Conservation (phyloP, 2,329 filamentous ascomycete species). For the Ophiostoma tasmaniense region DNA sequence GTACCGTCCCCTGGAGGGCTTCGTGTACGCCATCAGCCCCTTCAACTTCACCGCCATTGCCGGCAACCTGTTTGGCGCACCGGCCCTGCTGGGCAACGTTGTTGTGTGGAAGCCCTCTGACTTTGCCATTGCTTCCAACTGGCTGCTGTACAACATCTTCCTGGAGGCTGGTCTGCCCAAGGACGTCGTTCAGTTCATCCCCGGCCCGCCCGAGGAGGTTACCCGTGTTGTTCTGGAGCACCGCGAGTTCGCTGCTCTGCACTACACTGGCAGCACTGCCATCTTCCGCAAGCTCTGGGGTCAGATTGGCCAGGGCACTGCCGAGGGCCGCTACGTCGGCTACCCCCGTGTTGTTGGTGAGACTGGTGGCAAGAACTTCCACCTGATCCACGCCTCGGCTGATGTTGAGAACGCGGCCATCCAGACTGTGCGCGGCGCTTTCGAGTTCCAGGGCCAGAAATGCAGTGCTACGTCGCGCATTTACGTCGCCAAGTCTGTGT, state of each 20-base stretch:
- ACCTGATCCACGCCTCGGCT: slow-evolving; percentile 39
- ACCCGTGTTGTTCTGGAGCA: slow-evolving; percentile 70
- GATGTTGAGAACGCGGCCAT: slow-evolving; percentile 38
- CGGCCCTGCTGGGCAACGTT: slow-evolving; percentile 86
- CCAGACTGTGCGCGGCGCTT: slow-evolving; percentile 40
- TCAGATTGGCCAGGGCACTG: slow-evolving; percentile 72
- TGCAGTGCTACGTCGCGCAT: slow-evolving; percentile 43
- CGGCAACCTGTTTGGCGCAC: slow-evolving; percentile 74
- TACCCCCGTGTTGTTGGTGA: slow-evolving; percentile 52
- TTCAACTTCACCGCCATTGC: slow-evolving; percentile 98
- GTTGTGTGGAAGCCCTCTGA: slow-evolving; percentile 97
- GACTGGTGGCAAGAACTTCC: slow-evolving; percentile 47
- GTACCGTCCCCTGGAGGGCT: slow-evolving; percentile 83
- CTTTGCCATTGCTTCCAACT: slow-evolving; percentile 80
- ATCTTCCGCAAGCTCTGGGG: slow-evolving; percentile 87
- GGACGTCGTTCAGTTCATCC: slow-evolving; percentile 88
- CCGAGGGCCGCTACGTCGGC: slow-evolving; percentile 69
- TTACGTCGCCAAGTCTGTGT: slow-evolving; percentile 44
- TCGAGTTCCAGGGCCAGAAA: slow-evolving; percentile 45
- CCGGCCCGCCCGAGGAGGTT: slow-evolving; percentile 76
- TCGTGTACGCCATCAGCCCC: slow-evolving; percentile 87
- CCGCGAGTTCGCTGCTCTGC: slow-evolving; percentile 77
- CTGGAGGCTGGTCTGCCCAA: slow-evolving; percentile 82
- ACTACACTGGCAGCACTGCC: slow-evolving; percentile 88
- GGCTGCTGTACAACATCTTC: slow-evolving; percentile 82